Evolutionary conservation across 495 filamentous ascomycete genomes (phyloP), one percentile per base, ranked within the genome.

Genomic region (Aspergillus taichungensis): DNA sequence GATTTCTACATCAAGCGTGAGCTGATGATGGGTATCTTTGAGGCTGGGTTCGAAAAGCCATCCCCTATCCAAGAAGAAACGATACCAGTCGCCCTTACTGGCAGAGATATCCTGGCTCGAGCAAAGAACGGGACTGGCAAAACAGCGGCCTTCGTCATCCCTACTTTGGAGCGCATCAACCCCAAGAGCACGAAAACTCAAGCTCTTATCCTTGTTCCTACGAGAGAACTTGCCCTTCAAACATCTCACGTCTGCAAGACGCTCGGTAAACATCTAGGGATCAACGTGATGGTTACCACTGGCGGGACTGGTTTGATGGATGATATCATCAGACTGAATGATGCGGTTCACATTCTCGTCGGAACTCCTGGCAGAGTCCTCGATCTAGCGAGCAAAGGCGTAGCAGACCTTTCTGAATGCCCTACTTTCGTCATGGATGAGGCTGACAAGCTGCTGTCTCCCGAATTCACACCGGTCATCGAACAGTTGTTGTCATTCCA

Each of bases 371-470:
- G 92, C 36, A 76, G 92, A 66, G 95, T 98, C 38, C 79, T 96
- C 42, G 92, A 98, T 66, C 67, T 98, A 49, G 88, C 94, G 42
- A 87, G 88, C 56, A 96, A 97, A 69, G 83, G 83, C 40, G 88
- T 96, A 40, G 92, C 92, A 31, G 94, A 97, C 63, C 77, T 98
- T n/a, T 89, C 88, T 53, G 87, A 90, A 64, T 96, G 92, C 56
- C 83, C 87, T 33, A 97, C 91, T 47, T 97, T 97, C 57, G 88
- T 98, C 59, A 98, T 98, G 92, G 92, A 98, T 57, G 92, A 98
- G 60, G 92, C 92, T 11, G 92, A 98, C 63, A 98, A 98, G 66
- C 77, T 98, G 42, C 80, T 98, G 10, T 97, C 92, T 5, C 82
- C 85, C 36, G 92, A 97, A 60, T 98, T 98, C 59, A 97, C 92